Evolutionary conservation across 2,329 filamentous ascomycete genomes (phyloP).

Genomic region (Calonectria henricotiae): DNA sequence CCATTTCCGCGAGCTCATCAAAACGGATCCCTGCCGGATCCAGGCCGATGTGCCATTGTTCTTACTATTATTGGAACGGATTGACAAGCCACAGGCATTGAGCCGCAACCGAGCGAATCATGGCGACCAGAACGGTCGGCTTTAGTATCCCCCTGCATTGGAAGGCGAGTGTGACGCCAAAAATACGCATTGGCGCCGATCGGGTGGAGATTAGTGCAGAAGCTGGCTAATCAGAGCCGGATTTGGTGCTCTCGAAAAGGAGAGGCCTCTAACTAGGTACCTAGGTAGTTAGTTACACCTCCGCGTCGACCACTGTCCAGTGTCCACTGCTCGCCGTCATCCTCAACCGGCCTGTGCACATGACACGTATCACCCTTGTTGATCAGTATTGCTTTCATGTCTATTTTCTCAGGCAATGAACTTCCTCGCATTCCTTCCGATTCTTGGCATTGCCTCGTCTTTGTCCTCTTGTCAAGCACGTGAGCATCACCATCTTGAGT

Average conservation of each 20-base stretch:
- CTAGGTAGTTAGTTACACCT: too few relatives aligned
- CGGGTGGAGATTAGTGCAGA: slow-evolving; percentile 2
- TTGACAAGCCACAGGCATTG: not conserved
- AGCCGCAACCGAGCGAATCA: slow-evolving; percentile 10
- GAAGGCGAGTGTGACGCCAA: not conserved
- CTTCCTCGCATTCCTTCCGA: too few relatives aligned
- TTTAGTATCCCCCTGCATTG: not conserved
- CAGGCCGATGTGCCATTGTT: not conserved
- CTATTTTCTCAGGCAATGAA: too few relatives aligned
- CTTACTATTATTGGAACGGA: slow-evolving; percentile 2
- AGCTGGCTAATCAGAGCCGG: too few relatives aligned
- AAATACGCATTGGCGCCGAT: not conserved
- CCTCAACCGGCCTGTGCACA: too few relatives aligned
- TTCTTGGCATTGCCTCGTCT: too few relatives aligned
- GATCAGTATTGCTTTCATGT: too few relatives aligned
- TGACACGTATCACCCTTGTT: too few relatives aligned
- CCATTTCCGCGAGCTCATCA: not conserved
- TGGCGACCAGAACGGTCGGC: not conserved
- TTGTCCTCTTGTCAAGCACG: not conserved
- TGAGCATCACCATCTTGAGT: not conserved
- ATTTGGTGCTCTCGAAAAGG: not conserved
- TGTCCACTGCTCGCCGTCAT: too few relatives aligned
- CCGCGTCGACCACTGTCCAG: too few relatives aligned
- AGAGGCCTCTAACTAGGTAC: too few relatives aligned
- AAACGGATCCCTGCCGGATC: slow-evolving; percentile 18